phyloP scores from a whole-genome alignment of 2,329 filamentous ascomycete species.

The Didymellaceae sp. region DNA sequence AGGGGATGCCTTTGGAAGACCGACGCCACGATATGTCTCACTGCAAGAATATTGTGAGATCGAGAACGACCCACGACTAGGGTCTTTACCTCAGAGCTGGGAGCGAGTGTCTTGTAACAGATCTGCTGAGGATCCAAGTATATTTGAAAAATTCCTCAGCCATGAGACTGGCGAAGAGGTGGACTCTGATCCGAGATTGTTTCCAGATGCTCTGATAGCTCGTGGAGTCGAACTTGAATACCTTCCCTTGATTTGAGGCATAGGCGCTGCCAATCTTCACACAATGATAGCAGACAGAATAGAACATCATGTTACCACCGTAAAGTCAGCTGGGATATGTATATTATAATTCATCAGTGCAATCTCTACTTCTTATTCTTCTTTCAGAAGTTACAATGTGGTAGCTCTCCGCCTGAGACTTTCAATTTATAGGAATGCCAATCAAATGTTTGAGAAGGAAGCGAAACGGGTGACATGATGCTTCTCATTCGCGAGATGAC shows the following conservation, averaged over 20 bases:
- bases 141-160: background rate
- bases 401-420: too few relatives aligned
- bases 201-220: background rate
- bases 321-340: too few relatives aligned
- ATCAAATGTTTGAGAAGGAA: too few relatives aligned
- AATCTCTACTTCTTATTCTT: too few relatives aligned
- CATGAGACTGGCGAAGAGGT: background rate
- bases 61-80: background rate
- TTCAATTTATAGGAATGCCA: too few relatives aligned
- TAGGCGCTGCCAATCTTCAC: too few relatives aligned
- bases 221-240: background rate
- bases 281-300: too few relatives aligned
- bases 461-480: too few relatives aligned
- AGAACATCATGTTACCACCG: too few relatives aligned
- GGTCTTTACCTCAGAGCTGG: background rate
- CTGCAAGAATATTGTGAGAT: background rate
- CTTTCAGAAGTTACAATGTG: too few relatives aligned
- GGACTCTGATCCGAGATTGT: background rate
- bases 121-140: background rate
- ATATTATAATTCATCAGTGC: too few relatives aligned
- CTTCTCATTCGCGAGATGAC: too few relatives aligned
- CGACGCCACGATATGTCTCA: background rate
- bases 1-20: background rate
- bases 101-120: background rate
- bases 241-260: background rate